These are phyloP conservation scores for Haplosporangium sp. DNA, from an alignment of 371 early-diverging fungal genomes.

Conservation along the genomic window DNA sequence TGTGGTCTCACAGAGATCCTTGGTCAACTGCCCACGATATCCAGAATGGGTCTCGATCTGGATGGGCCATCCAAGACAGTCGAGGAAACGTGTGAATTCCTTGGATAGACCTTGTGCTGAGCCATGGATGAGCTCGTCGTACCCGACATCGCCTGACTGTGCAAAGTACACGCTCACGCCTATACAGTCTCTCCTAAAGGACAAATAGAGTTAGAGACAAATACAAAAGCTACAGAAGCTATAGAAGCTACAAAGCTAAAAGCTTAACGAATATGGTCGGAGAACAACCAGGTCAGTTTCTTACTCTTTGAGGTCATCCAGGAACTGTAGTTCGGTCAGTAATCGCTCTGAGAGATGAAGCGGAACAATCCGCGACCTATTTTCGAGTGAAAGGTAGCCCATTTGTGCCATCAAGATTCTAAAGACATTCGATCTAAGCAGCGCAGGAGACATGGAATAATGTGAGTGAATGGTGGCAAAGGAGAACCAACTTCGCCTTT, in stretches of 20 bases:
- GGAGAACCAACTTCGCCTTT: too few species aligned
- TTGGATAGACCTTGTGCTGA: slow-evolving; percentile 58
- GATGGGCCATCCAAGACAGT: slow-evolving; percentile 80
- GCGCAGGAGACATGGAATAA: too few species aligned
- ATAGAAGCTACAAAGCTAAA: too few species aligned
- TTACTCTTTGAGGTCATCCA: slow-evolving; percentile 79
- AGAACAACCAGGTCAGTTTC: background rate
- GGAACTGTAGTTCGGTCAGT: slow-evolving; percentile 71
- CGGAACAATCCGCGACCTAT: slow-evolving; percentile 68
- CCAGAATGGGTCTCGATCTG: slow-evolving; percentile 69
- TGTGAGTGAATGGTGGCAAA: background rate
- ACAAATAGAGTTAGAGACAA: background rate
- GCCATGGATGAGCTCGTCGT: slow-evolving; percentile 69
- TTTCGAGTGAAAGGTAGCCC: slow-evolving; percentile 71
- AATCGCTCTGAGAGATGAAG: slow-evolving; percentile 69
- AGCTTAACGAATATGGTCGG: background rate
- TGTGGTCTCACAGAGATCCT: slow-evolving; percentile 65
- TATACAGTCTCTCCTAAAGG: slow-evolving; percentile 77
- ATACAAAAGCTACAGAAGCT: too few species aligned
- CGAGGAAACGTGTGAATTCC: slow-evolving; percentile 76
- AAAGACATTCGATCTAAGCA: slow-evolving; percentile 61
- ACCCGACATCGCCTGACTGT: slow-evolving; percentile 60
- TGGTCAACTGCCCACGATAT: slow-evolving; percentile 70
- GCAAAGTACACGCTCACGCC: slow-evolving; percentile 74
- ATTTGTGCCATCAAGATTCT: slow-evolving; percentile 73